Conservation (phyloP, 1,139 yeast genomes). For the Debaryomyces coudertii region DNA sequence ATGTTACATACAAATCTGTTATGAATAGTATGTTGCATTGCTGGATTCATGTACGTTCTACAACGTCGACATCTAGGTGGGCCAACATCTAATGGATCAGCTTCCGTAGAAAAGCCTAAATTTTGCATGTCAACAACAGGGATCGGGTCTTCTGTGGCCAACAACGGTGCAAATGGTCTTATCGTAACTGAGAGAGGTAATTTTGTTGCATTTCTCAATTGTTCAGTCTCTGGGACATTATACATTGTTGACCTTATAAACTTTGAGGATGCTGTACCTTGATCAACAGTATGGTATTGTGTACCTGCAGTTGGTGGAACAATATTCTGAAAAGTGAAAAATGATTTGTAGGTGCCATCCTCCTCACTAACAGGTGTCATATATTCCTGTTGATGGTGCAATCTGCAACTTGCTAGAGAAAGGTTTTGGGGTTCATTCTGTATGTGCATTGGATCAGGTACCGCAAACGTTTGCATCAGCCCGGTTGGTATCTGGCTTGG, state of each 20-base stretch:
- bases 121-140: slow-evolving; percentile 68
- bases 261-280: slow-evolving; percentile 83
- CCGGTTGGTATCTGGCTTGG: slow-evolving; percentile 5
- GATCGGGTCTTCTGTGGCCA: slow-evolving; percentile 54
- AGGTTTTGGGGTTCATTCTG: slow-evolving; percentile 24
- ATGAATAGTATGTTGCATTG: slow-evolving; percentile 70
- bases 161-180: slow-evolving; percentile 78
- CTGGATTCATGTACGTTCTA: slow-evolving; percentile 86
- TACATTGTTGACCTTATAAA: slow-evolving; percentile 81
- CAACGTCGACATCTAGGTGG: slow-evolving; percentile 93
- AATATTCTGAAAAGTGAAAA: slow-evolving; percentile 72
- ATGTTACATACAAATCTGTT: slow-evolving; percentile 80
- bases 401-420: slow-evolving; percentile 60
- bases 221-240: slow-evolving; percentile 77
- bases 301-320: slow-evolving; percentile 84
- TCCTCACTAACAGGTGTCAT: slow-evolving; percentile 32
- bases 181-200: slow-evolving; percentile 81
- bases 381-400: slow-evolving; percentile 53
- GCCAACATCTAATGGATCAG: slow-evolving; percentile 47
- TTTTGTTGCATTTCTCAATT: slow-evolving; percentile 67
- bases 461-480: neutral
- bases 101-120: slow-evolving; percentile 27
- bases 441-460: neutral
- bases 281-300: slow-evolving; percentile 71
- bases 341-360: slow-evolving; percentile 38